Evolutionary conservation across 768 basidiomycete genomes (phyloP), one percentile per base, ranked within the genome.

Genomic region (Serendipita sp.): DNA sequence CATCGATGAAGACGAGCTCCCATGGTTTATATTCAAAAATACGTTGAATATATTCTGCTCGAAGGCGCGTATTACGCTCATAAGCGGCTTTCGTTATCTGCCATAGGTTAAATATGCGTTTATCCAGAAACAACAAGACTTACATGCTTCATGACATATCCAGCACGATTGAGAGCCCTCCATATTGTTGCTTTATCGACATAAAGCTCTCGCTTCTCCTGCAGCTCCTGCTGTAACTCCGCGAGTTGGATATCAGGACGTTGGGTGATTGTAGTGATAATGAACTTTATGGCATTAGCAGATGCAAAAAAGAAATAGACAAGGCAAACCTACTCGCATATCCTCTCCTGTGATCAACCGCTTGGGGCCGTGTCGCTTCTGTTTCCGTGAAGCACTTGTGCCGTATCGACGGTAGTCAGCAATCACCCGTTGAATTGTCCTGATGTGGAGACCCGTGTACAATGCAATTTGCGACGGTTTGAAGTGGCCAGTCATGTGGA

Each of bases 1-100:
- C 68, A 43, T 72, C 70, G 31, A 70, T 67, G 62, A 69, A 71
- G 0, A 71, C 70, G 2, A 67, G 67, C 31, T 70, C 67, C 0
- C 64, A 28, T 0, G 70, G 58, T 0, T 0, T n/a, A 20, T 69
- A 67, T 60, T 65, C 60, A 41, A 63, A 50, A 3, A 69, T 60
- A 0, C 56, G 33, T 20, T 2, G 34, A 3, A 3, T 33, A 51
- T 51, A 69, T 17, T 58, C 31, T 0, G 64, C 63, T 4, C 63
- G 61, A 31, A 61, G 58, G 4, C 2, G 30, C 2, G 14, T 64
- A 42, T 64, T 62, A 0, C 61, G 62, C 33, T 69, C 66, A 5
- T 48, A 42, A 11, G 68, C 68, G 1, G 62, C 50, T 1, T 63
- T 66, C 17, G 67, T 65, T 13, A 68, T 41, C 68, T 69, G 45